Evolutionary conservation across 257 asterid species (phyloP), one percentile per base, ranked within the genome.

Genomic region (Nicotiana tomentosiformis): DNA sequence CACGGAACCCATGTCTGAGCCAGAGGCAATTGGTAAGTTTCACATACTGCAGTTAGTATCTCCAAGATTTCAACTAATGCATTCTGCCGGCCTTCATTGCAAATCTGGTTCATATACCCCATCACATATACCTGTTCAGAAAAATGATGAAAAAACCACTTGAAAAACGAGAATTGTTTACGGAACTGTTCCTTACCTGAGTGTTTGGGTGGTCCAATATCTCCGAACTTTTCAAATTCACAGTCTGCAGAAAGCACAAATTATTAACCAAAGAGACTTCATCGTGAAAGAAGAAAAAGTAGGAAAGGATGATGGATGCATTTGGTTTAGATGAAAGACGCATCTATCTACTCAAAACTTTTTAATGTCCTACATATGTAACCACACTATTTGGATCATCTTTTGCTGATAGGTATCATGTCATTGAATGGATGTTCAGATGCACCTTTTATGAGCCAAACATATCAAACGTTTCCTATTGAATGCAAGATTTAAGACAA

Each of bases 41-140:
- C 84, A 76, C 78, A 67, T 32, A 66, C 78, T 1, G 60, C 58
- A 10, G 78, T 81, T 65, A 84, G 76, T 35, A 84, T 67, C 82
- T 84, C 82, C 72, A 84, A 62, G 70, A 84, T 84, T 14, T 80
- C 76, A 69, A 51, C 83, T 62, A 74, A 51, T 74, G 80, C 80
- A 23, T 93, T 91, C 81, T 93, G 95, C 62, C 97, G 95, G 77
- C 95, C 93, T 89, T 92, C 92, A 69, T 94, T 94, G 90, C 98
- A 90, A 83, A 94, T 93, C 97, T 93, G 92, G 32, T 55, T 82
- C 76, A 58, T 61, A 88, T 83, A 72, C 15, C 51, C 82, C 49
- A 68, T 56, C 49, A 83, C 57, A 79, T 79, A 84, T 35, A 74
- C 77, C 85, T 78, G 61, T 74, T 37, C 79, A 57, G 77, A 35